Conservation (phyloP, 1,284 basidiomycete genomes). For the Ustilago vetiveriae region DNA sequence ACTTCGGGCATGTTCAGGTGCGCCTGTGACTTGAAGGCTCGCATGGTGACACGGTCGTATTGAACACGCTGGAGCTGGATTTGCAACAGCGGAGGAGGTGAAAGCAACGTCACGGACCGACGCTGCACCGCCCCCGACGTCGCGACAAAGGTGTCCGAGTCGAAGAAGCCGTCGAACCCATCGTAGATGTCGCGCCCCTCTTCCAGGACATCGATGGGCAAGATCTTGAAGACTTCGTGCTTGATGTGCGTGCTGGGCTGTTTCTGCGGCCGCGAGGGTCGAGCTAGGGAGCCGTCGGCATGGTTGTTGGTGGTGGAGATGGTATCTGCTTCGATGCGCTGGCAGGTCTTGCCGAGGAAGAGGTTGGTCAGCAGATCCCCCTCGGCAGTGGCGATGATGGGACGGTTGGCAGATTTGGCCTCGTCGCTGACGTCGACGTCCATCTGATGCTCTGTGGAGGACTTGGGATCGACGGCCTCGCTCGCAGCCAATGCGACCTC, state of each 20-base stretch:
- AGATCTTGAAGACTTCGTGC: constrained; percentile 89
- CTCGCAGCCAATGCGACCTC: constrained; percentile 82
- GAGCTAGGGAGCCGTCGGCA: constrained; percentile 4
- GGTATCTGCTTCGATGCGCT: constrained; percentile 48
- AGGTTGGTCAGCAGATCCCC: constrained; percentile 47
- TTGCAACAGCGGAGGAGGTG: constrained; percentile 88
- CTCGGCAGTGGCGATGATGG: not conserved
- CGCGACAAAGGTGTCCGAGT: constrained; percentile 79
- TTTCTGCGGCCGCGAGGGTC: constrained; percentile 31
- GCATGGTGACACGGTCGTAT: constrained; percentile 88
- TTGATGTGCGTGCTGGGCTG: constrained; percentile 75
- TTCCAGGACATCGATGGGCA: constrained; percentile 87
- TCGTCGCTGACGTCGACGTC: constrained; percentile 25
- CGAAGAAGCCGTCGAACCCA: constrained; percentile 89
- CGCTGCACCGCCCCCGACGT: constrained; percentile 84
- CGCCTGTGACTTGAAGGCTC: constrained; percentile 94
- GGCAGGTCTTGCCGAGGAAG: constrained; percentile 58
- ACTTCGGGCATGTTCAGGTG: constrained; percentile 89
- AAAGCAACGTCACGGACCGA: constrained; percentile 86
- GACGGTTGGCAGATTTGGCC: not conserved
- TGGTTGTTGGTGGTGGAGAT: not conserved
- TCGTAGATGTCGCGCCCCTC: constrained; percentile 92
- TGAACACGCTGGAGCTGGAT: constrained; percentile 95
- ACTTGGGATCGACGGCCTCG: not conserved
- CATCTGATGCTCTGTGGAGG: constrained; percentile 13